phyloP scores from a whole-genome alignment of 108 stramenopile species.

The Fistulifera pelliculosa region DNA sequence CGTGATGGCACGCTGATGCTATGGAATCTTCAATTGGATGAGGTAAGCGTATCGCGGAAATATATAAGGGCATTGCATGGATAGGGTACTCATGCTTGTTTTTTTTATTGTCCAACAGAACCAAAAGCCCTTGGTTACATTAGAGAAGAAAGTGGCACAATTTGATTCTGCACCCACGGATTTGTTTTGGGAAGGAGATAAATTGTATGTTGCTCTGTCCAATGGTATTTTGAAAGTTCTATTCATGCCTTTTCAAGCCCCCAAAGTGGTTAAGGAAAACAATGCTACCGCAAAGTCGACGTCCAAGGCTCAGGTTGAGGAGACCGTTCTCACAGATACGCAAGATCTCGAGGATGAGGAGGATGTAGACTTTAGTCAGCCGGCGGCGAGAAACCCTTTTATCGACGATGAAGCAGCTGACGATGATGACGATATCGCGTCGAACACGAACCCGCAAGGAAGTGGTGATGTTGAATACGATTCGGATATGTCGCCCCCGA shows the following conservation, averaged over 20 bases:
- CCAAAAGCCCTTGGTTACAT: too few relatives aligned
- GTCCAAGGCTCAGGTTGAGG: neutral
- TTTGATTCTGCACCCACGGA: slow-evolving; percentile 1
- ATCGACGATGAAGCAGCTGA: slow-evolving; percentile 16
- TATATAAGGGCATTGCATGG: too few relatives aligned
- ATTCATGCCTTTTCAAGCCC: neutral
- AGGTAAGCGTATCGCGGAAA: too few relatives aligned
- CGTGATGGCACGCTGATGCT: slow-evolving; percentile 99
- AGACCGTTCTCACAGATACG: neutral
- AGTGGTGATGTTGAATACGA: slow-evolving; percentile 5
- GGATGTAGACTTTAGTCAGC: slow-evolving; percentile 3
- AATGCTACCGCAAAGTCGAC: neutral
- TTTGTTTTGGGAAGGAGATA: neutral
- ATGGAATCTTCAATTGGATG: slow-evolving; percentile 61
- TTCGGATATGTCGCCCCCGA: too few relatives aligned
- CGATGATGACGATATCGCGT: slow-evolving; percentile 6
- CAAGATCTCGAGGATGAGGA: slow-evolving; percentile 12
- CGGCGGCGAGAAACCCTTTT: slow-evolving; percentile 3
- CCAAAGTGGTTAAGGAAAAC: neutral
- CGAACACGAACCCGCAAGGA: neutral
- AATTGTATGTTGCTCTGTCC: too few relatives aligned
- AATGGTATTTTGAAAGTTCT: neutral
- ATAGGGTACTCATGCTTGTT: too few relatives aligned
- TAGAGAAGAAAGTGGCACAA: neutral
- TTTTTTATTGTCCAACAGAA: too few relatives aligned